Percentiles rank a stretch among this genome's conserved stretches.
These are phyloP conservation scores for Bacidia rubella DNA, from an alignment of 495 filamentous ascomycete genomes.

Conservation along the genomic window DNA sequence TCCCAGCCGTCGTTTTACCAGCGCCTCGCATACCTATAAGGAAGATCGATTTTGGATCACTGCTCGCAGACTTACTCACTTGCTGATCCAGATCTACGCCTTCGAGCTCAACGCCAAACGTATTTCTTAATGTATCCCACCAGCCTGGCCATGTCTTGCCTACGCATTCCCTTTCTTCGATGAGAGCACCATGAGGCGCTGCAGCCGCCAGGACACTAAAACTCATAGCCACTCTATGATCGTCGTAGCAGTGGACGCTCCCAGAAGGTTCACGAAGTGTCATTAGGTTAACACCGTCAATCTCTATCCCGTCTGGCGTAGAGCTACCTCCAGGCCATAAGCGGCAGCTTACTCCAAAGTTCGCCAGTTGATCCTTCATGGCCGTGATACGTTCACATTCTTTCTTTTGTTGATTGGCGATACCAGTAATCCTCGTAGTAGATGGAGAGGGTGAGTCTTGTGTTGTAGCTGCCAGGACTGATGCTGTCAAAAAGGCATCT, in stretches of 20 bases:
- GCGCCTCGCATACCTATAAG: constrained; percentile 97
- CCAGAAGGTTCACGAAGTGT: constrained; percentile 46
- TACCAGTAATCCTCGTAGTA: constrained; percentile 78
- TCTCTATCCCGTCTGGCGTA: constrained; percentile 83
- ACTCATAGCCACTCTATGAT: constrained; percentile 97
- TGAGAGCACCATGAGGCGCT: constrained; percentile 59
- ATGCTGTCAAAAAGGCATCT: constrained; percentile 92
- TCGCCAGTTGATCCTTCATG: constrained; percentile 93
- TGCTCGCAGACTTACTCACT: constrained; percentile 24
- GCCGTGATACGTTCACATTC: constrained; percentile 95
- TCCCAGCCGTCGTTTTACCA: constrained; percentile 87
- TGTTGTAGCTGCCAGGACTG: constrained; percentile 86
- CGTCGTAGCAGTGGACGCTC: constrained; percentile 88
- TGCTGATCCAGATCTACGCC: constrained; percentile 50
- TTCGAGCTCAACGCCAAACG: constrained; percentile 59
- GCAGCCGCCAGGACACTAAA: constrained; percentile 79
- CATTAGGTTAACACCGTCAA: constrained; percentile 52
- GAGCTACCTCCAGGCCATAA: constrained; percentile 28
- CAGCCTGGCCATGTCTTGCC: constrained; percentile 99
- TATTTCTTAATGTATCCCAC: constrained; percentile 78
- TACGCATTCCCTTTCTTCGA: constrained; percentile 81
- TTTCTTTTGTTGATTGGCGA: constrained; percentile 98
- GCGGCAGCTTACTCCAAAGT: constrained; percentile 78
- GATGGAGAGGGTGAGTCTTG: constrained; percentile 35
- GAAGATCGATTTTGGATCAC: constrained; percentile 54